Evolutionary conservation across 2,329 filamentous ascomycete genomes (phyloP), one percentile per base, ranked within the genome.

Genomic region (Aspergillus hiratsukae): DNA sequence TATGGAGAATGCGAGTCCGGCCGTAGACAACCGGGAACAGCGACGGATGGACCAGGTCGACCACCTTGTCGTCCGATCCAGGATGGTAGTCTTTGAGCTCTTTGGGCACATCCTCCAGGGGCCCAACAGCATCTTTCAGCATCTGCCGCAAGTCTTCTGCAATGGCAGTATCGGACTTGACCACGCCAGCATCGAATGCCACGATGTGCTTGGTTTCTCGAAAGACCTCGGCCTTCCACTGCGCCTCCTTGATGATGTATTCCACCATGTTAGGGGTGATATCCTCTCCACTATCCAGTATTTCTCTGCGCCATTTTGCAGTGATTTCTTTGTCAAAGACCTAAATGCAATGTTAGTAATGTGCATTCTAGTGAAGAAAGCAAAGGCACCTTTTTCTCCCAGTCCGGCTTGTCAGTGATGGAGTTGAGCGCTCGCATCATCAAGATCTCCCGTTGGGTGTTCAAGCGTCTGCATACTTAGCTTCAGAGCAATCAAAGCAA

Each of bases 1-100:
- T 57, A n/a, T 35, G 53, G 2, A 72, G 55, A 21, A 69, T 56
- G 2, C 56, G 60, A 17, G 58, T 66, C 9, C 52, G 51, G 5
- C 68, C 68, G 53, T 66, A 72, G 23, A 72, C 53, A 3, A 72
- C 53, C 1, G 70, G 69, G 48, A 68, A 73, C 4, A 72, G 57
- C 1, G 85, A 88, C 0, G 86, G 86, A 59, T 89, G 82, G 2
- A 89, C 80, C 0, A 89, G 72, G 65, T 89, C 80, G 0, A 87
- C 77, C 0, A 89, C 85, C 57, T 80, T 80, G 0, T 74, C 69
- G 29, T 83, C 72, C 1, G 81, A 83, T 3, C 78, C 74, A 0
- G 85, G 85, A 68, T 87, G 85, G 78, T 83, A 89, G 67, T 88
- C 85, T 62, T 82, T 82, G 35, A 74, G 51, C 0, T 71, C 54